These are phyloP conservation scores for Prunus fruticosa DNA, from an alignment of 306 rosid species.

Conservation along the genomic window DNA sequence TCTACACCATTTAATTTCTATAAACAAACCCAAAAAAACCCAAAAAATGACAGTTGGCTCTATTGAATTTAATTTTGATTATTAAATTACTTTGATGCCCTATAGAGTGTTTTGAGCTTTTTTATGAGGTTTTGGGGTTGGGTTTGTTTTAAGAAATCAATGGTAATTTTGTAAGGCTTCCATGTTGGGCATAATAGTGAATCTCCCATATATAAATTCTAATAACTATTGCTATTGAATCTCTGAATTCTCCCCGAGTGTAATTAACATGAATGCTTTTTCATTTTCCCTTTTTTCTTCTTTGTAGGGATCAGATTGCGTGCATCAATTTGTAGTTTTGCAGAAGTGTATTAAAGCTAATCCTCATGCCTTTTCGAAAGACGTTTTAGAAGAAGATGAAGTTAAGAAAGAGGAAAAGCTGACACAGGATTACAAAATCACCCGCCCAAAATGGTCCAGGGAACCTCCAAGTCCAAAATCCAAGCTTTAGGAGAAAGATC, in stretches of 20 bases:
- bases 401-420: constrained; percentile 39
- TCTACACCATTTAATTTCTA: too few species aligned
- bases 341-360: constrained; percentile 90
- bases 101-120: too few species aligned
- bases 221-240: background rate
- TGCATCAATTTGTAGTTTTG: constrained; percentile 74
- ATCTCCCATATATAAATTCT: background rate
- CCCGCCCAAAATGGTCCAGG: constrained; percentile 68
- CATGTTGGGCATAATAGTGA: too few species aligned
- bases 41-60: too few species aligned
- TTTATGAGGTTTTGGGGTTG: too few species aligned
- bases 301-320: constrained; percentile 87
- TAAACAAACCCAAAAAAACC: too few species aligned
- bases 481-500: constrained; percentile 44
- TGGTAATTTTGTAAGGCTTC: too few species aligned
- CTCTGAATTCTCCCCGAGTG: background rate
- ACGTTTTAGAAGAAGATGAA: constrained; percentile 48
- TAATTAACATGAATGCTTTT: background rate
- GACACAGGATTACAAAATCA: constrained; percentile 54
- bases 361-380: constrained; percentile 76
- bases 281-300: background rate
- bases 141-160: too few species aligned
- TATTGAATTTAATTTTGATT: too few species aligned
- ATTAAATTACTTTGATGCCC: too few species aligned
- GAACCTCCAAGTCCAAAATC: constrained; percentile 56